Conservation (phyloP, 2,329 filamentous ascomycete species). For the Aureobasidium lini region DNA sequence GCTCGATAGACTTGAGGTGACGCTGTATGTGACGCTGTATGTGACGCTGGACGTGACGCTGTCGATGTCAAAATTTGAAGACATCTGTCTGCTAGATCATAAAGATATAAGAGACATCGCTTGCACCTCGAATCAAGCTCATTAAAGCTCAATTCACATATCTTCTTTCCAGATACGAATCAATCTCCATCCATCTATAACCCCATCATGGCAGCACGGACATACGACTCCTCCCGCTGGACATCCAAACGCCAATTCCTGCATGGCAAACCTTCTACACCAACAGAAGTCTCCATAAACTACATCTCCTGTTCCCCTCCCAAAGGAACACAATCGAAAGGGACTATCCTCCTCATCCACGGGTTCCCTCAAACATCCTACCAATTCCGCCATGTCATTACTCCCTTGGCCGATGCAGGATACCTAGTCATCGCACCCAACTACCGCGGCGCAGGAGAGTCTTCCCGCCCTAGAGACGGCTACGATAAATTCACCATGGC, state of each 20-base stretch:
- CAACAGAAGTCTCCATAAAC: conserved; percentile 20
- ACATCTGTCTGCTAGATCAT: no score
- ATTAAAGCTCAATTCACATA: no score
- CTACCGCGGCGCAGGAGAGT: conserved; percentile 33
- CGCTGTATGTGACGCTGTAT: not conserved
- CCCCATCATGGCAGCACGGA: not conserved
- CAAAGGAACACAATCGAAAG: conserved; percentile 17
- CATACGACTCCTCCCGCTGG: conserved; percentile 5
- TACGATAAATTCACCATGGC: conserved; percentile 38
- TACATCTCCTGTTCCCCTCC: conserved; percentile 21
- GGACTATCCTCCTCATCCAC: conserved; percentile 39
- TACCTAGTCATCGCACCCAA: conserved; percentile 35
- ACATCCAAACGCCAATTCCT: conserved; percentile 10
- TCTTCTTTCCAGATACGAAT: not conserved
- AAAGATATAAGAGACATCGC: not conserved
- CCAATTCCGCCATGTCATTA: conserved; percentile 36
- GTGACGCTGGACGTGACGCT: not conserved
- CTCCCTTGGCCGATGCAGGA: conserved; percentile 30
- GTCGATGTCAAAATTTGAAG: not conserved
- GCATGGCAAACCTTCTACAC: conserved; percentile 10
- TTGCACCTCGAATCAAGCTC: not conserved
- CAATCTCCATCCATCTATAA: not conserved
- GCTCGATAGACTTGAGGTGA: not conserved
- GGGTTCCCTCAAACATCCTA: conserved; percentile 43
- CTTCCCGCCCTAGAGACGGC: conserved; percentile 29